Percentiles rank a stretch among this genome's conserved stretches.
phyloP scores from a whole-genome alignment of 768 basidiomycete species.

The Hypsizygus marmoreus region DNA sequence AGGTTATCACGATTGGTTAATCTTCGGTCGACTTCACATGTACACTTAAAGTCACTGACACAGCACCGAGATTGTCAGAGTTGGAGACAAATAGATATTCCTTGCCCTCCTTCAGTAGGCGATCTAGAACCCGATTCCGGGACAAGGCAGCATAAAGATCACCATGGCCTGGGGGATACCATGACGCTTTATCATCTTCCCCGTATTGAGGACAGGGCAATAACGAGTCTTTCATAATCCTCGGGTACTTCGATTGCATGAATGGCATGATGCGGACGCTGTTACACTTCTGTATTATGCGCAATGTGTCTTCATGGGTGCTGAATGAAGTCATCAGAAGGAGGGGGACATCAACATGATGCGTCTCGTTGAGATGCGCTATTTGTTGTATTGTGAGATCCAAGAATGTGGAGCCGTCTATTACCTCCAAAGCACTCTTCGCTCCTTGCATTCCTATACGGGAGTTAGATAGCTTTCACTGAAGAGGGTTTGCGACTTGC shows the following conservation, averaged over 20 bases:
- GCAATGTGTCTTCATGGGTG: constrained; percentile 85
- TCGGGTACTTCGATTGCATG: constrained; percentile 86
- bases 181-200: constrained; percentile 70
- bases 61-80: constrained; percentile 85
- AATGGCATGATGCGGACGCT: constrained; percentile 80
- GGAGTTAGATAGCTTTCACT: constrained; percentile 20
- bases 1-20: constrained; percentile 19
- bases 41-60: constrained; percentile 42
- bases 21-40: background rate
- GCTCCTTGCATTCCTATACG: constrained; percentile 68
- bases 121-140: constrained; percentile 77
- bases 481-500: constrained; percentile 31
- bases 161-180: constrained; percentile 92
- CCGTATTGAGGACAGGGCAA: constrained; percentile 70
- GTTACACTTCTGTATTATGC: constrained; percentile 85
- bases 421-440: constrained; percentile 84
- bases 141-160: constrained; percentile 79
- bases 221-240: constrained; percentile 75
- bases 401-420: constrained; percentile 86
- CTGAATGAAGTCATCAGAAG: constrained; percentile 95
- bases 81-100: constrained; percentile 89
- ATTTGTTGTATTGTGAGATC: constrained; percentile 86
- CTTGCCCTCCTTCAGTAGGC: constrained; percentile 80
- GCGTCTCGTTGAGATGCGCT: constrained; percentile 76
- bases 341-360: constrained; percentile 78